Evolutionary conservation across 169 alveolate species (phyloP), one percentile per base, ranked within the genome.

Genomic region (Cryptosporidium parvum): DNA sequence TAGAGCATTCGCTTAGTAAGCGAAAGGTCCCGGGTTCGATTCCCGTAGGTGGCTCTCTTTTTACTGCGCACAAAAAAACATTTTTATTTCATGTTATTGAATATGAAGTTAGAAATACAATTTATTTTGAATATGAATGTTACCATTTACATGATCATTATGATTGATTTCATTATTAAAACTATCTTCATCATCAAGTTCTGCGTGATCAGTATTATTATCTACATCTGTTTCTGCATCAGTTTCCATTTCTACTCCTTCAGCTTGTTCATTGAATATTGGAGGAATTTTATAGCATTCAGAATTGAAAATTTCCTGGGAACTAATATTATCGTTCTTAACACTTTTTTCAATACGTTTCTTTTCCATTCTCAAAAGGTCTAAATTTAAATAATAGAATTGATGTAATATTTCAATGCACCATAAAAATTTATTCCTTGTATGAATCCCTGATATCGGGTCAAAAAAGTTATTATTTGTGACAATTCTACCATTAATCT

Each of bases 1-100:
- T 93, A 93, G 95, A 93, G 95, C 95, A 93, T 93, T 93, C 95
- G 95, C 95, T 93, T 93, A 93, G 95, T 93, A 93, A 93, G 95
- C 95, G 95, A 93, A 93, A 93, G 95, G 95, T 93, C 96, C 94
- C 92, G 93, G 96, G 96, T 93, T 93, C 96, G 96, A 93, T 92
- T 92, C 95, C 95, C 94, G 95, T 94, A 75, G 95, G 92, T 92
- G 95, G 95, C 95, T 84, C 56, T 2, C 51, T 45, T 69, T 69
- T 69, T 16, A 0, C 35, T 14, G 37, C 14, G 61, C 29, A 2
- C 35, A 31, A 31, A 51, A 51, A 35, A 35, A 35, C 42, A 18
- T 48, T 2, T 14, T 2, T 2, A 12, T 14, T 3, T 7, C 2
- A 9, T 0, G 3, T 42, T 12, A 42, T 2, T 42, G 16, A n/a